These are phyloP conservation scores for Lipomyces yarrowii DNA, from an alignment of 1,139 yeast genomes.

Conservation along the genomic window DNA sequence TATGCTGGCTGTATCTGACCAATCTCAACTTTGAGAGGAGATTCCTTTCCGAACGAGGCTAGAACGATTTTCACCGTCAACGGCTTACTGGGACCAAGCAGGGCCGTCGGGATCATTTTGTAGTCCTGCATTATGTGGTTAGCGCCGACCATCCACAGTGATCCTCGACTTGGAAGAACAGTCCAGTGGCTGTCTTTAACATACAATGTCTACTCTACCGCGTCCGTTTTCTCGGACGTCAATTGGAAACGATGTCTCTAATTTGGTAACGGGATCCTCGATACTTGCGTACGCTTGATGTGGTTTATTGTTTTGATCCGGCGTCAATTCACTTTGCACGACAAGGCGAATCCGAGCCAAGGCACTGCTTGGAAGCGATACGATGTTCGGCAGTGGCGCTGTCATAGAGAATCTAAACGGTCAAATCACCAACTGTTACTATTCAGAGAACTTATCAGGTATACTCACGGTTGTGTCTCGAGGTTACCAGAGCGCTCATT, in stretches of 20 bases:
- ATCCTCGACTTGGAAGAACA: not conserved
- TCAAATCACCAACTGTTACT: not conserved
- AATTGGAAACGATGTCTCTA: slow-evolving; percentile 24
- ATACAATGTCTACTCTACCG: slow-evolving; percentile 26
- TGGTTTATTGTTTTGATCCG: slow-evolving; percentile 13
- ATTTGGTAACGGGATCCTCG: slow-evolving; percentile 22
- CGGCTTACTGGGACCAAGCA: slow-evolving; percentile 18
- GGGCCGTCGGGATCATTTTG: slow-evolving; percentile 27
- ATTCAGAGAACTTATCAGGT: not conserved
- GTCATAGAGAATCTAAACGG: slow-evolving; percentile 15
- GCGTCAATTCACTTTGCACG: slow-evolving; percentile 3
- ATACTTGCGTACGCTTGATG: slow-evolving; percentile 29
- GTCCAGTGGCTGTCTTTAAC: slow-evolving; percentile 1
- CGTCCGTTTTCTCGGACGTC: slow-evolving; percentile 29
- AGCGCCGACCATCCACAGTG: not conserved
- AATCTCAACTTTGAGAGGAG: slow-evolving; percentile 17
- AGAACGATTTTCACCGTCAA: slow-evolving; percentile 22
- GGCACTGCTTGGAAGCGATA: slow-evolving; percentile 17
- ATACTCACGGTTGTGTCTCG: slow-evolving; percentile 17
- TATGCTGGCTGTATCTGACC: slow-evolving; percentile 20
- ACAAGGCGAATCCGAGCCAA: slow-evolving; percentile 18
- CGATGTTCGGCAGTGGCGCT: slow-evolving; percentile 3
- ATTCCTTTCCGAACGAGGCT: slow-evolving; percentile 29
- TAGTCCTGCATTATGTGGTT: slow-evolving; percentile 20
- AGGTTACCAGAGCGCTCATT: slow-evolving; percentile 29